Evolutionary conservation across 345 rosid genomes (phyloP).

Genomic region (Cardamine resedifolia): DNA sequence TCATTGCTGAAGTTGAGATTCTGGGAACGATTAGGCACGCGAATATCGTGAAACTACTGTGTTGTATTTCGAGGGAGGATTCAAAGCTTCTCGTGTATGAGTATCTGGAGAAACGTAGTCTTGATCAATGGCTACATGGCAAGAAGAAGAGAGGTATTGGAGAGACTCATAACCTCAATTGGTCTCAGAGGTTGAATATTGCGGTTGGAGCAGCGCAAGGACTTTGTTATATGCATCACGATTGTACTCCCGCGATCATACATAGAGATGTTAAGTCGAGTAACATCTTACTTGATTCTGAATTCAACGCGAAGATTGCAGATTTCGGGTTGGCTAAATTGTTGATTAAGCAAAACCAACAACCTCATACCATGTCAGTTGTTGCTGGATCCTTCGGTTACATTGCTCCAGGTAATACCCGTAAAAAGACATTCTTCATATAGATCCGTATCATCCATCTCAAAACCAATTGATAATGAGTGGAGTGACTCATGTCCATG

Average conservation of each 20-base stretch:
- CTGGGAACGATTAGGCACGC: slow-evolving; percentile 75
- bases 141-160: slow-evolving; percentile 40
- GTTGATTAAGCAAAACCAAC: slow-evolving; percentile 54
- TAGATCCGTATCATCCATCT: neutral
- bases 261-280: slow-evolving; percentile 94
- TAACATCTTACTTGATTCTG: slow-evolving; percentile 75
- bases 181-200: slow-evolving; percentile 74
- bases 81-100: slow-evolving; percentile 93
- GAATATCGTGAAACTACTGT: slow-evolving; percentile 77
- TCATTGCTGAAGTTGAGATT: slow-evolving; percentile 73
- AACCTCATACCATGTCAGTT: slow-evolving; percentile 70
- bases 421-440: neutral
- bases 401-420: slow-evolving; percentile 75
- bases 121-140: slow-evolving; percentile 84
- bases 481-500: neutral
- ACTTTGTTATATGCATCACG: slow-evolving; percentile 88
- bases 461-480: neutral
- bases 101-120: slow-evolving; percentile 82
- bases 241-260: slow-evolving; percentile 65
- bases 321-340: slow-evolving; percentile 93
- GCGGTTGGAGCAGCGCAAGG: slow-evolving; percentile 89
- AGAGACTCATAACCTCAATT: slow-evolving; percentile 38
- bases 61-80: slow-evolving; percentile 80
- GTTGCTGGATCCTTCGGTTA: slow-evolving; percentile 93
- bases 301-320: slow-evolving; percentile 72